Base-by-base conservation (phyloP, 1,139 yeast genomes). In the Yamadazyma mexicana region DNA sequence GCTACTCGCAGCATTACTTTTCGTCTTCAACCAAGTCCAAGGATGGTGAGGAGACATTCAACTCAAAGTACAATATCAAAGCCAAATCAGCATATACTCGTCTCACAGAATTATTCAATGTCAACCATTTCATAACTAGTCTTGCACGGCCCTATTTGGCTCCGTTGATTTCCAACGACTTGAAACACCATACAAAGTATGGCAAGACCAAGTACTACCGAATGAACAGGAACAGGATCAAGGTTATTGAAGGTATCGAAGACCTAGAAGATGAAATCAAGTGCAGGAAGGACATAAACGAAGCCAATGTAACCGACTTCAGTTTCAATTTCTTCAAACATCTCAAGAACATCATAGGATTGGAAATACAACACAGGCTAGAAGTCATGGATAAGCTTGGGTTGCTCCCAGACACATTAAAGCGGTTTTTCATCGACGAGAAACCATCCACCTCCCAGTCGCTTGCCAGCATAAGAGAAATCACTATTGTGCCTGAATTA, bases 121-220 rank as follows among this genome's bases (percentile, higher is more conserved):
- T 92, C 17, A 92, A 92, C 61, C 94, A 89, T 59, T 91, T 88
- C 55, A 74, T 92, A 18, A 88, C 89, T 0, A 86, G 96, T 25
- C 71, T 91, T 50, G 96, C 98, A 10, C 75, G 97, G 44, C 97
- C 98, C 0, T 91, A 92, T 55, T 68, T 91, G 50, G 96, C 97
- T 0, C 97, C 98, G 0, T 68, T 91, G 38, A 75, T 92, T 35
- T 81, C 86, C 28, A 85, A 87, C 47, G 97, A 89, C 54, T 73
- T 88, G 54, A 83, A 83, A 52, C 94, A 87, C 55, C 58, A 62
- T 43, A 69, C 64, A 41, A 50, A 64, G 1, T 69, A 69, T 45
- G 73, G 74, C 4, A 60, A 62, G 35, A 57, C 66, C 2, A 55
- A 55, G 34, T 62, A 63, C 42, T 47, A 51, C 28, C 35, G 43